Conservation (phyloP, 2,329 filamentous ascomycete genomes). For the Trichoderma brevicompactum region DNA sequence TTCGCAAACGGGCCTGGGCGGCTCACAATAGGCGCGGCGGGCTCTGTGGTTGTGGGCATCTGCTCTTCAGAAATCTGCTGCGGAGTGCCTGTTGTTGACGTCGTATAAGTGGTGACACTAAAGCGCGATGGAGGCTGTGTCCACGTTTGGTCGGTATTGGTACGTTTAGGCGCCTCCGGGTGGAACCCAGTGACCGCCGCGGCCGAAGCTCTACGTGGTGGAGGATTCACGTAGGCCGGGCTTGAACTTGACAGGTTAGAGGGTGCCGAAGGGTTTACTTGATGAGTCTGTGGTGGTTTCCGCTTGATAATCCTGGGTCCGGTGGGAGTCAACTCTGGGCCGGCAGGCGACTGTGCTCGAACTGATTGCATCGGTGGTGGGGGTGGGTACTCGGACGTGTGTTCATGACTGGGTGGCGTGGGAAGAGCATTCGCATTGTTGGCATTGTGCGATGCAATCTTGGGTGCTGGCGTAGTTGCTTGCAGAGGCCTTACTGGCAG, state of each 20-base stretch:
- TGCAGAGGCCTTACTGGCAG: conserved; percentile 38
- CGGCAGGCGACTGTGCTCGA: conserved; percentile 33
- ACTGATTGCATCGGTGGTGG: conserved; percentile 21
- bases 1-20: conserved; percentile 40
- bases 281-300: conserved; percentile 47
- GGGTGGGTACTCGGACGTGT: conserved; percentile 16
- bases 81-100: conserved; percentile 46
- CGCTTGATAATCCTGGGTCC: conserved; percentile 49
- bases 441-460: conserved; percentile 30
- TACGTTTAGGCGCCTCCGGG: conserved; percentile 31
- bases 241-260: conserved; percentile 25
- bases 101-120: conserved; percentile 65
- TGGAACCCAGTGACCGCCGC: conserved; percentile 31
- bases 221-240: conserved; percentile 14
- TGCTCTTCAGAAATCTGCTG: conserved; percentile 34
- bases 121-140: conserved; percentile 63
- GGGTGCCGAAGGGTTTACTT: neutral
- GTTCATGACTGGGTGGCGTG: conserved; percentile 39
- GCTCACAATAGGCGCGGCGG: conserved; percentile 39
- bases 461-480: conserved; percentile 30
- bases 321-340: conserved; percentile 34
- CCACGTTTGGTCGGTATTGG: conserved; percentile 45
- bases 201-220: conserved; percentile 6
- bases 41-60: neutral
- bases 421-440: conserved; percentile 37